Evolutionary conservation across 768 basidiomycete genomes (phyloP).

Genomic region (Terana coerulea): DNA sequence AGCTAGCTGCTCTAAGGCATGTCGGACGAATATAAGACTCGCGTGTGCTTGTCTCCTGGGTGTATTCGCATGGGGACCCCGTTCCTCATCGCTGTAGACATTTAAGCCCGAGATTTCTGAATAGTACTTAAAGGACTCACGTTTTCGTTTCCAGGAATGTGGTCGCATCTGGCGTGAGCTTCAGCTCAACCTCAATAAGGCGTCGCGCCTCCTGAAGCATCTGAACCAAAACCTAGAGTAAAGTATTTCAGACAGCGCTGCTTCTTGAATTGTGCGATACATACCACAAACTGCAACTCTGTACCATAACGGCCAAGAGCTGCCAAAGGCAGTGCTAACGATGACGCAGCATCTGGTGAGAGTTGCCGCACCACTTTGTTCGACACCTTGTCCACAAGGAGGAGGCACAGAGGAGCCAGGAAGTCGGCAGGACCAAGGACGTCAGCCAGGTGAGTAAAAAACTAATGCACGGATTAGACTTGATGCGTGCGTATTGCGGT

Average conservation of each 20-base stretch:
- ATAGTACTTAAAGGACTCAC: conserved; percentile 43
- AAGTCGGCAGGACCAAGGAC: conserved; percentile 80
- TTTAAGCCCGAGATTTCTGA: neutral
- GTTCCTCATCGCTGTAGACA: conserved; percentile 54
- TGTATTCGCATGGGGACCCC: conserved; percentile 39
- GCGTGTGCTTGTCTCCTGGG: conserved; percentile 63
- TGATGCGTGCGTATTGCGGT: neutral
- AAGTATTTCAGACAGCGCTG: neutral
- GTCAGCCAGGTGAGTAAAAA: conserved; percentile 85
- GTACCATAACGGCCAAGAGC: conserved; percentile 54
- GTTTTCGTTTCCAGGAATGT: conserved; percentile 54
- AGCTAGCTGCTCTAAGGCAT: conserved; percentile 39
- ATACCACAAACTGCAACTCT: conserved; percentile 49
- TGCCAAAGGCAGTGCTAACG: conserved; percentile 63
- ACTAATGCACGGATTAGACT: conserved; percentile 43
- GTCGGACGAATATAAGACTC: conserved; percentile 60
- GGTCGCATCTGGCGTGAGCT: conserved; percentile 27
- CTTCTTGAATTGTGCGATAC: too few relatives aligned
- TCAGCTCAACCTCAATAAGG: conserved; percentile 37
- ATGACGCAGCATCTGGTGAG: conserved; percentile 51
- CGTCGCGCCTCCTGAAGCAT: conserved; percentile 64
- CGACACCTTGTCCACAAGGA: conserved; percentile 75
- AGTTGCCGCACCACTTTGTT: conserved; percentile 65
- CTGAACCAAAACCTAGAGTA: conserved; percentile 53
- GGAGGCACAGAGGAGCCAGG: conserved; percentile 76